Conservation (phyloP, 2,329 filamentous ascomycete genomes). For the Ramularia endophylla region DNA sequence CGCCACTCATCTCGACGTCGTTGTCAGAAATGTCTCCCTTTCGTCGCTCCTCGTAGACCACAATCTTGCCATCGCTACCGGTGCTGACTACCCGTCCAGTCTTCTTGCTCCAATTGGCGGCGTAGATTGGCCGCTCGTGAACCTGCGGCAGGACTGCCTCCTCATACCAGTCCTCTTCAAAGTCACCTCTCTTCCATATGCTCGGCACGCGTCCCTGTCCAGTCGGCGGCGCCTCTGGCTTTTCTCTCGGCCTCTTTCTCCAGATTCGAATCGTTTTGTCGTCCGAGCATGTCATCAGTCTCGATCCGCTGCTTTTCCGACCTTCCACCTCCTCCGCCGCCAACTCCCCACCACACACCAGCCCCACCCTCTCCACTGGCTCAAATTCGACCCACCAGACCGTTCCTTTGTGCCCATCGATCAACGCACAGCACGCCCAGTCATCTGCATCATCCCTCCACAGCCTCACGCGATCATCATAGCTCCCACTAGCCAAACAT, state of each 20-base stretch:
- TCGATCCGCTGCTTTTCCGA: conserved; percentile 41
- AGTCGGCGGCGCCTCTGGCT: conserved; percentile 37
- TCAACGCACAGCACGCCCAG: conserved; percentile 81
- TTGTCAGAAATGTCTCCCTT: conserved; percentile 18
- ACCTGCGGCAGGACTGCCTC: conserved; percentile 66
- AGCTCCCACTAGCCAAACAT: conserved; percentile 81
- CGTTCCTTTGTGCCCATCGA: conserved; percentile 76
- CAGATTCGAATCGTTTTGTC: conserved; percentile 76
- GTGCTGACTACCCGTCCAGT: conserved; percentile 79
- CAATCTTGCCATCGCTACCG: conserved; percentile 78
- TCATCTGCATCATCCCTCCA: conserved; percentile 91
- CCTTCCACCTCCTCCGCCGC: conserved; percentile 28
- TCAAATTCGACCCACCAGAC: conserved; percentile 82
- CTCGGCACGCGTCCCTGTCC: conserved; percentile 67
- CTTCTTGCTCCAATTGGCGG: conserved; percentile 72
- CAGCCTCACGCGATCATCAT: conserved; percentile 83
- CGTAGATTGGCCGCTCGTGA: conserved; percentile 79
- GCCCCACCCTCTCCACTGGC: conserved; percentile 32
- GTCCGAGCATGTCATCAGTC: conserved; percentile 78
- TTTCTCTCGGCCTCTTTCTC: conserved; percentile 56
- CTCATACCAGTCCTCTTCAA: conserved; percentile 79
- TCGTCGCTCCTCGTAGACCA: conserved; percentile 66
- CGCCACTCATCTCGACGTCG: conserved; percentile 20
- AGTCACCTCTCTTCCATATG: conserved; percentile 67
- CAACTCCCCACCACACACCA: conserved; percentile 11